A percentile compares a stretch with the other conserved stretches of the same genome.
Evolutionary conservation across 768 basidiomycete species (phyloP).

Genomic region (Boletus subparvulus): DNA sequence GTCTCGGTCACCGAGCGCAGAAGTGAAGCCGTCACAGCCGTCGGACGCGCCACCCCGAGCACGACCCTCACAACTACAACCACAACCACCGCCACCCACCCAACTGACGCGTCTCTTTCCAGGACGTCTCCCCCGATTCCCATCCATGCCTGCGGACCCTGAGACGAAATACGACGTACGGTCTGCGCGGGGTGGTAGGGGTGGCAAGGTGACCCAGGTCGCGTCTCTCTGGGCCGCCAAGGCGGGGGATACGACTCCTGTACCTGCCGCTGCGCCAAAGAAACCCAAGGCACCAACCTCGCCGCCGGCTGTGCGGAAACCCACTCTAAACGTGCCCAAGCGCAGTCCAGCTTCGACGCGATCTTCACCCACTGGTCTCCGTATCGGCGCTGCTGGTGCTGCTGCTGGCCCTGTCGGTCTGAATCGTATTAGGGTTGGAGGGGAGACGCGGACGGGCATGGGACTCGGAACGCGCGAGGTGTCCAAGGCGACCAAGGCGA

Average conservation of each 20-base stretch:
- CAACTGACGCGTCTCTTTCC: slow-evolving; percentile 14
- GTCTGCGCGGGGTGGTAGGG: slow-evolving; percentile 74
- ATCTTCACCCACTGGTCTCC: background rate
- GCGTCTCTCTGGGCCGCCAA: slow-evolving; percentile 68
- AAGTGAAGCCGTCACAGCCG: slow-evolving; percentile 8
- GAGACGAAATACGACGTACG: slow-evolving; percentile 71
- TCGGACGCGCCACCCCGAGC: background rate
- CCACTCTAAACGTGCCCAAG: slow-evolving; percentile 7
- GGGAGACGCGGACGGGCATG: background rate
- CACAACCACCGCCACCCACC: background rate
- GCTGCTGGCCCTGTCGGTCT: background rate
- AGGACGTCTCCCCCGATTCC: slow-evolving; percentile 34
- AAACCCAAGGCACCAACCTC: slow-evolving; percentile 2
- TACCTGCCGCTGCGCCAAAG: slow-evolving; percentile 2
- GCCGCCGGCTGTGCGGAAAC: slow-evolving; percentile 11
- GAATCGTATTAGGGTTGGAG: background rate
- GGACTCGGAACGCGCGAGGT: slow-evolving; percentile 18
- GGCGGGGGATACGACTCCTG: slow-evolving; percentile 3
- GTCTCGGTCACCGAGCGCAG: slow-evolving; percentile 16
- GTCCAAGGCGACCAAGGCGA: slow-evolving; percentile 51
- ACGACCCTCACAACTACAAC: background rate
- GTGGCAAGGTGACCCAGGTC: slow-evolving; percentile 72
- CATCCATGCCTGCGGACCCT: slow-evolving; percentile 39
- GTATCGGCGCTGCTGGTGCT: background rate
- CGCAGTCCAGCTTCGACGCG: slow-evolving; percentile 9